These are phyloP conservation scores for Suillus ampliporus DNA, from an alignment of 768 basidiomycete species.

Conservation along the genomic window DNA sequence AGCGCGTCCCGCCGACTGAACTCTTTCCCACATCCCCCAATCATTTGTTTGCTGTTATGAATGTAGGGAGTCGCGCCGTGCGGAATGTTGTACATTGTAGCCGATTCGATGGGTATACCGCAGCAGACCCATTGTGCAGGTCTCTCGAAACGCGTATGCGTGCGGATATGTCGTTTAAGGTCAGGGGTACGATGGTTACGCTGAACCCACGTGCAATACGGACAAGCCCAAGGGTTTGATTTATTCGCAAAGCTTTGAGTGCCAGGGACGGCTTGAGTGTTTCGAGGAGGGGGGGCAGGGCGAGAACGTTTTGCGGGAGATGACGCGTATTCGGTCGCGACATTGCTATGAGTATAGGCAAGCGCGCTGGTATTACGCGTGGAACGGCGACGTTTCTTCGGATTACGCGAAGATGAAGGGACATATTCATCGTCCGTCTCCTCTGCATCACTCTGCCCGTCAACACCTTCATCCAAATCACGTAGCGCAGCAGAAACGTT, in stretches of 20 bases:
- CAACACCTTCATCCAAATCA: constrained; percentile 35
- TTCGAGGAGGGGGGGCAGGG: constrained; percentile 48
- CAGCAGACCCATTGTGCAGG: constrained; percentile 46
- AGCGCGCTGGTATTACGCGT: constrained; percentile 6
- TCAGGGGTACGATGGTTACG: constrained; percentile 59
- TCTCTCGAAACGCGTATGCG: constrained; percentile 48
- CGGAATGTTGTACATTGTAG: constrained; percentile 26
- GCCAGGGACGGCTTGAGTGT: constrained; percentile 45
- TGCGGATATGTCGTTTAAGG: constrained; percentile 61
- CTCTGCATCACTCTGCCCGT: constrained; percentile 45
- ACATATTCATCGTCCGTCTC: constrained; percentile 52
- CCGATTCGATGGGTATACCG: constrained; percentile 37
- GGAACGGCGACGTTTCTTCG: constrained; percentile 41
- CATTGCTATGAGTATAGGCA: neutral
- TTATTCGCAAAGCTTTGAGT: constrained; percentile 26
- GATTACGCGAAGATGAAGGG: constrained; percentile 41
- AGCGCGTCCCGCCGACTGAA: constrained; percentile 47
- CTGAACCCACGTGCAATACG: constrained; percentile 53
- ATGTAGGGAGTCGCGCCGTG: constrained; percentile 29
- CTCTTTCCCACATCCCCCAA: constrained; percentile 44
- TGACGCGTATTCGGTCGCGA: constrained; percentile 8
- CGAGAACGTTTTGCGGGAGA: constrained; percentile 34
- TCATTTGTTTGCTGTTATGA: constrained; percentile 36
- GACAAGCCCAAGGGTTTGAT: constrained; percentile 49
- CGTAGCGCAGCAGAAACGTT: constrained; percentile 3